These are phyloP conservation scores for Mortierella hygrophila DNA, from an alignment of 192 early-diverging fungal species.

Conservation along the genomic window DNA sequence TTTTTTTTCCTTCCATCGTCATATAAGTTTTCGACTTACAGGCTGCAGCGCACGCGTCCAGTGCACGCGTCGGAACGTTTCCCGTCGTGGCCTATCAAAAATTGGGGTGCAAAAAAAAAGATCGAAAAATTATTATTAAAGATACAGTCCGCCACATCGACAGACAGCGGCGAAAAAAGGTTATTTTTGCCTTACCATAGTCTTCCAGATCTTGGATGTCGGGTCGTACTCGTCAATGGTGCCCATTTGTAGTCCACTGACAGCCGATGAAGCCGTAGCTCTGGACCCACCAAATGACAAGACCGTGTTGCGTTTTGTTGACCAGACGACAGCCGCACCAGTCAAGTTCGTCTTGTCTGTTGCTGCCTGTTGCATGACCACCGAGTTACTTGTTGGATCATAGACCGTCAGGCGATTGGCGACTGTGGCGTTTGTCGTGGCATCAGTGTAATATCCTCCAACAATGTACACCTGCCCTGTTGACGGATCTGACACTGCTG, in stretches of 20 bases:
- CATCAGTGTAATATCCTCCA: constrained; percentile 23
- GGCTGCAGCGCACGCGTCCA: constrained; percentile 32
- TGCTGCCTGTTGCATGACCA: constrained; percentile 2
- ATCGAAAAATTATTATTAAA: not conserved
- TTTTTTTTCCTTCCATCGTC: not conserved
- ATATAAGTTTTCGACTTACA: constrained; percentile 7
- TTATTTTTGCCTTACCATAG: not conserved
- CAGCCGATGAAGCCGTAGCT: not conserved
- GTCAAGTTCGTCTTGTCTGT: constrained; percentile 15
- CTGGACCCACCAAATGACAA: constrained; percentile 40
- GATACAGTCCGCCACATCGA: not conserved
- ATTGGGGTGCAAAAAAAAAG: not conserved
- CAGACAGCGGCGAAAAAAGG: not conserved
- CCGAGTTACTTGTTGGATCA: constrained; percentile 1
- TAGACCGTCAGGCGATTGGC: constrained; percentile 37
- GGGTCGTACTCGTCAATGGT: constrained; percentile 29
- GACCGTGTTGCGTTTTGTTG: constrained; percentile 19
- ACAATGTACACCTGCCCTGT: constrained; percentile 38
- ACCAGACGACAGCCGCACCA: constrained; percentile 34
- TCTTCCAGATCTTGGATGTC: constrained; percentile 6
- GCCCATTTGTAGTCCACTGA: constrained; percentile 10
- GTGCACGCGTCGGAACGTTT: constrained; percentile 11
- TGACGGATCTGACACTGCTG: constrained; percentile 17
- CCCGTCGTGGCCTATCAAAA: constrained; percentile 22
- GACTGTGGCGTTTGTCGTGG: not conserved